phyloP scores from a whole-genome alignment of 2,329 filamentous ascomycete species.

The Aureobasidium lini region DNA sequence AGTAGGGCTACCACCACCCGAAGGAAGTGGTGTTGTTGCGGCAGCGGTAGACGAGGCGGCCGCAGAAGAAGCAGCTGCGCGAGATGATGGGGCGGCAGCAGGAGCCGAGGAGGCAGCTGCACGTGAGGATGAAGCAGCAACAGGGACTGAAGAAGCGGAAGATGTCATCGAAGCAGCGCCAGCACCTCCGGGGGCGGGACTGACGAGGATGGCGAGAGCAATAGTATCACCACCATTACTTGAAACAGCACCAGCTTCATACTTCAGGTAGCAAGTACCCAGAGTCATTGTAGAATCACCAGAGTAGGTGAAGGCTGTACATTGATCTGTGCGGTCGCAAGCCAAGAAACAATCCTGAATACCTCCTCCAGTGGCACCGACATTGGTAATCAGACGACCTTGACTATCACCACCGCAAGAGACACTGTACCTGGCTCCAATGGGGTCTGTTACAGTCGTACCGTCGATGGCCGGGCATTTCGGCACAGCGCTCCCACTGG shows the following conservation, averaged over 20 bases:
- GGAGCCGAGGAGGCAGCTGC: not conserved
- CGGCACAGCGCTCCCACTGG: too few relatives aligned
- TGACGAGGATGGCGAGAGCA: too few relatives aligned
- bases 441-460: constrained; percentile 10
- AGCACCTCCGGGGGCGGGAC: too few relatives aligned
- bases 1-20: constrained; percentile 12
- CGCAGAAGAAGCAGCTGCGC: not conserved
- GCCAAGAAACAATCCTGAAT: constrained; percentile 7
- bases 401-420: constrained; percentile 6
- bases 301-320: constrained; percentile 18
- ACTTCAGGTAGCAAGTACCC: constrained; percentile 14
- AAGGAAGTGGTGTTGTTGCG: constrained; percentile 11
- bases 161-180: too few relatives aligned
- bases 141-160: too few relatives aligned
- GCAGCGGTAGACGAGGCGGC: constrained; percentile 10
- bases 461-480: constrained; percentile 16
- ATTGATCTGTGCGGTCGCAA: constrained; percentile 5
- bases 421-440: constrained; percentile 15
- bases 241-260: not conserved
- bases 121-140: not conserved
- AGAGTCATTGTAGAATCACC: constrained; percentile 14
- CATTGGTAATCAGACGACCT: not conserved
- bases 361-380: not conserved
- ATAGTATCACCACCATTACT: too few relatives aligned
- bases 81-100: not conserved